Evolutionary conservation across 257 asterid species (phyloP).

Genomic region (Galeopsis tetrahit): DNA sequence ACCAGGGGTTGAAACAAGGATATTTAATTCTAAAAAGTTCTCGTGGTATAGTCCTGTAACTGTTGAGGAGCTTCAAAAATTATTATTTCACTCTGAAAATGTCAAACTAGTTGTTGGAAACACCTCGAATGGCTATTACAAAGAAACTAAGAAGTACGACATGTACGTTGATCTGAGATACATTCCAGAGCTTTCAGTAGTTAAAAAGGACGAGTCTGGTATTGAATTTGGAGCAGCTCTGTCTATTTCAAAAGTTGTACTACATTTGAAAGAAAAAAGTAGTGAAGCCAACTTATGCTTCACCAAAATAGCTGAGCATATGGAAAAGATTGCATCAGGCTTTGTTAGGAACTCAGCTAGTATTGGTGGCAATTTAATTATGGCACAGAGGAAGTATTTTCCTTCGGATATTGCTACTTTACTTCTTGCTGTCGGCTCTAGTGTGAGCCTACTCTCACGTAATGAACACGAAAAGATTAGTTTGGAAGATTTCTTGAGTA

Average conservation of each 20-base stretch:
- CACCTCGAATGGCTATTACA: conserved; percentile 23
- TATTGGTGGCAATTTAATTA: conserved; percentile 33
- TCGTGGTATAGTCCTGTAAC: conserved; percentile 33
- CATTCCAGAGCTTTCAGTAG: conserved; percentile 29
- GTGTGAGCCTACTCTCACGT: conserved; percentile 26
- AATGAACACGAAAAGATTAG: conserved; percentile 11
- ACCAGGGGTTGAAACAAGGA: conserved; percentile 1
- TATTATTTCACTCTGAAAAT: conserved; percentile 12
- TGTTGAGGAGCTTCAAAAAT: conserved; percentile 14
- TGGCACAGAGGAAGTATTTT: conserved; percentile 33
- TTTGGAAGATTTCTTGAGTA: conserved; percentile 24
- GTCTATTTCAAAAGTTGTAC: conserved; percentile 30
- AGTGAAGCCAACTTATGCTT: background rate
- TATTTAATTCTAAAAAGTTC: conserved; percentile 22
- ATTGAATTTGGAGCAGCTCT: conserved; percentile 33
- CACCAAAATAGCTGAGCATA: conserved; percentile 28
- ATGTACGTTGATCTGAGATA: conserved; percentile 29
- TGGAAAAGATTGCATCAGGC: conserved; percentile 33
- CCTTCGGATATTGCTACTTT: conserved; percentile 33
- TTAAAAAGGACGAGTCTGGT: conserved; percentile 19
- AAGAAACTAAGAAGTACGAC: conserved; percentile 22
- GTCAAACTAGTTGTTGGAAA: conserved; percentile 34
- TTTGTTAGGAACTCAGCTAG: conserved; percentile 33
- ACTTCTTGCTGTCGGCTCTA: conserved; percentile 32
- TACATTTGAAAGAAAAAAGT: conserved; percentile 20